Evolutionary conservation across 371 early-diverging fungal genomes (phyloP), one percentile per base, ranked within the genome.

Genomic region (Circinella minor): DNA sequence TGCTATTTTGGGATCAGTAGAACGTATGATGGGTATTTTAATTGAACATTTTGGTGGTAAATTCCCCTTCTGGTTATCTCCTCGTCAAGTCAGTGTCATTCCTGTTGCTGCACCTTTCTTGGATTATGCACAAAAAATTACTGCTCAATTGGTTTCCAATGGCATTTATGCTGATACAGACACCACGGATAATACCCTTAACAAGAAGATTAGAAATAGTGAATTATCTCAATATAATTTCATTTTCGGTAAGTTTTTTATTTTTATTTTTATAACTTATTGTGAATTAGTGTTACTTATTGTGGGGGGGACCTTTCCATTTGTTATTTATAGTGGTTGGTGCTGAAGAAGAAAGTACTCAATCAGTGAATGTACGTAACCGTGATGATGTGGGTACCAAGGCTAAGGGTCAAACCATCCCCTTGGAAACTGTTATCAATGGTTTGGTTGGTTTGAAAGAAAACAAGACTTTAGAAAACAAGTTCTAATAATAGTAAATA

Each of bases 1-100:
- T 67, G 99, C 99, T 27, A 94, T 99, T 72, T 89, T 99, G 55
- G 99, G 99, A 48, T 95, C 95, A n/a, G 82, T 99, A 38, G 99
- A 99, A 83, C 91, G 99, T 72, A 91, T 98, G 91, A 91, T 98
- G 79, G 99, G 97, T 59, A 98, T 99, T 73, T 81, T 99, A 69
- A 95, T 94, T 59, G 75, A 99, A 85, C 92, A 94, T 83, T 97
- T 91, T 83, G 96, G 89, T 43, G 98, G 98, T 67, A 94, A 94
- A 70, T 96, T 99, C 92, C 99, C 99, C 60, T 95, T 99, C 90
- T 99, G 99, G 99, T 84, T 99, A 34, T 94, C 94, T 38, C 99
- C 99, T 47, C 93, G 97, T 62, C 99, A 99, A 81, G 88, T 96
- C 51, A 89, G 92, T 60, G 88, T 99, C 37, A 88, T 99, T 60